Percentiles rank a stretch among this genome's conserved stretches.
phyloP scores from a whole-genome alignment of 495 filamentous ascomycete genomes.

The Penicillium soppii region DNA sequence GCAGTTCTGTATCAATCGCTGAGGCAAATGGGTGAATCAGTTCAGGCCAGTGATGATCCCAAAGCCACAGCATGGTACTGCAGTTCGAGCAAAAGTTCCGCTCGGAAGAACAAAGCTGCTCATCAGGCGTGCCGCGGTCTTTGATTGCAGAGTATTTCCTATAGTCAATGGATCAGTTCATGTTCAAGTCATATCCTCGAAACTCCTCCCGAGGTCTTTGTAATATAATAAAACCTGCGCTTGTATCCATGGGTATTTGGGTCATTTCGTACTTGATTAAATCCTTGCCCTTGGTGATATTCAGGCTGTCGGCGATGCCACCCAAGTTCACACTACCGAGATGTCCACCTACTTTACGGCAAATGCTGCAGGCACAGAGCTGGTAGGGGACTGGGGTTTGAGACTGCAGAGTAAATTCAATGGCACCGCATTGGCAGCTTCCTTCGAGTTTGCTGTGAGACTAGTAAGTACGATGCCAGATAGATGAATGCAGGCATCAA shows the following conservation, averaged over 20 bases:
- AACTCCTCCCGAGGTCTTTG: too few species aligned
- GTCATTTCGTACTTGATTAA: slow-evolving; percentile 44
- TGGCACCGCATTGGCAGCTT: slow-evolving; percentile 53
- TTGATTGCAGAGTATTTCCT: slow-evolving; percentile 54
- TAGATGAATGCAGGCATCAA: background rate
- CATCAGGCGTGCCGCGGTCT: slow-evolving; percentile 45
- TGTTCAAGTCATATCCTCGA: background rate
- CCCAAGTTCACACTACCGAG: slow-evolving; percentile 52
- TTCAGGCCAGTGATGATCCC: slow-evolving; percentile 52
- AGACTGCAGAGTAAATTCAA: slow-evolving; percentile 53
- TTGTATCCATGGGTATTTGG: too few species aligned
- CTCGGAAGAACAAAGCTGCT: slow-evolving; percentile 45
- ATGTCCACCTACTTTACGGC: slow-evolving; percentile 53
- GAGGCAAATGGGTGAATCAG: slow-evolving; percentile 57
- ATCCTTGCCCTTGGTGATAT: slow-evolving; percentile 47
- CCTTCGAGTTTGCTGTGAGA: slow-evolving; percentile 47
- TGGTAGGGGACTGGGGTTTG: slow-evolving; percentile 56
- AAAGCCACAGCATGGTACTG: slow-evolving; percentile 50
- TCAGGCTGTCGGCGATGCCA: slow-evolving; percentile 45
- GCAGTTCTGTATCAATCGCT: slow-evolving; percentile 55
- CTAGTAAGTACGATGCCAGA: background rate
- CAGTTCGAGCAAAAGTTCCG: slow-evolving; percentile 56
- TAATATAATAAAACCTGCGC: too few species aligned
- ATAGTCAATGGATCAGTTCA: slow-evolving; percentile 16
- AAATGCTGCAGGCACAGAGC: slow-evolving; percentile 57